Percentiles rank a stretch among this genome's conserved stretches.
These are phyloP conservation scores for Elymus sibiricus DNA, from an alignment of 176 grass and related monocot genomes.

Conservation along the genomic window DNA sequence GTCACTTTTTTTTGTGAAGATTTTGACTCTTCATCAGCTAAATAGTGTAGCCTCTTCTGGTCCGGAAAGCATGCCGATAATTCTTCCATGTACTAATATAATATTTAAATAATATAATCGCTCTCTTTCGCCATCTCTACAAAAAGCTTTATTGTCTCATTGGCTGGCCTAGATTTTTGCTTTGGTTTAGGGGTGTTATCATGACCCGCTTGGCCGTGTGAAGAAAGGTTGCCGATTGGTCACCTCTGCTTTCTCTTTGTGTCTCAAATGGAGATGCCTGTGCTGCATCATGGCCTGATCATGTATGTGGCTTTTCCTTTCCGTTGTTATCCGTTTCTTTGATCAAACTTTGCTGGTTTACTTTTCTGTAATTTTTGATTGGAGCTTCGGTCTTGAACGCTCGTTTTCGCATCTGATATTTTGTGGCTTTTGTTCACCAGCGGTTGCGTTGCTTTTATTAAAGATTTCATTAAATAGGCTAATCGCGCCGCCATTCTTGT, in stretches of 20 bases:
- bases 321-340: neutral
- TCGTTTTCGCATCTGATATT: constrained; percentile 7
- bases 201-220: too few relatives aligned
- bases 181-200: too few relatives aligned
- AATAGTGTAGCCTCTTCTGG: neutral
- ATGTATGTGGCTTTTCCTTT: neutral
- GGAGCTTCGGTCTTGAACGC: neutral
- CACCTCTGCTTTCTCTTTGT: neutral
- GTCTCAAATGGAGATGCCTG: constrained; percentile 12
- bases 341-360: neutral
- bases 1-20: too few relatives aligned
- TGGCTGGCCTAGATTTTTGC: too few relatives aligned
- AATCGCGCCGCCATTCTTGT: neutral
- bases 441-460: neutral
- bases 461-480: neutral
- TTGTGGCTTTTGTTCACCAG: neutral
- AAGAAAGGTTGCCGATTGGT: too few relatives aligned
- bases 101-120: too few relatives aligned
- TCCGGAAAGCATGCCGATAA: neutral
- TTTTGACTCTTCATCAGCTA: neutral
- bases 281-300: constrained; percentile 7
- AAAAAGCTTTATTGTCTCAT: too few relatives aligned
- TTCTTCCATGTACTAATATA: too few relatives aligned
- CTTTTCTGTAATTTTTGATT: neutral
- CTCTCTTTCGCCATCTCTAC: neutral